phyloP scores from a whole-genome alignment of 208 protist genomes.

The Trypanosomatidae sp. region DNA sequence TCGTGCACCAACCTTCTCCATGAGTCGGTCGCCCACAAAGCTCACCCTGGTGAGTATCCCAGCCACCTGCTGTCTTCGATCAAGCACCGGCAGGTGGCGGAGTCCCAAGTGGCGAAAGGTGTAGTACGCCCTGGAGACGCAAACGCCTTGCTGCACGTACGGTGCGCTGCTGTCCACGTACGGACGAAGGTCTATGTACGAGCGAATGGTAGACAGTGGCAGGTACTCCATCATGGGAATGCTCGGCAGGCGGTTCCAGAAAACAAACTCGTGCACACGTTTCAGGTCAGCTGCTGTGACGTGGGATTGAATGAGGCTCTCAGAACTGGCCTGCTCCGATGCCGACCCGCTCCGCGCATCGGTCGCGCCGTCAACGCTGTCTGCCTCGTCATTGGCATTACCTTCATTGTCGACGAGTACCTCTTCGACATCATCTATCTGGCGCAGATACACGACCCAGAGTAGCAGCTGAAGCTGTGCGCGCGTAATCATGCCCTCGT shows the following conservation, averaged over 20 bases:
- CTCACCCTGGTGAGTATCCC: slow-evolving; percentile 84
- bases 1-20: slow-evolving; percentile 37
- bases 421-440: slow-evolving; percentile 27
- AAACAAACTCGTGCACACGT: slow-evolving; percentile 52
- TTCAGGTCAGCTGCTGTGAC: slow-evolving; percentile 42
- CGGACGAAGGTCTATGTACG: slow-evolving; percentile 46
- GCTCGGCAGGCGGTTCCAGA: slow-evolving; percentile 44
- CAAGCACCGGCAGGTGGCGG: slow-evolving; percentile 78
- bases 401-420: slow-evolving; percentile 12
- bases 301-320: slow-evolving; percentile 15
- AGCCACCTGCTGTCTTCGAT: slow-evolving; percentile 52
- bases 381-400: background rate
- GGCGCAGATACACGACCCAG: slow-evolving; percentile 58
- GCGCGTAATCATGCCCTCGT: slow-evolving; percentile 50
- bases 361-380: background rate
- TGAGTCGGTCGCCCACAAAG: slow-evolving; percentile 60
- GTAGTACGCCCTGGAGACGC: slow-evolving; percentile 68
- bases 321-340: background rate
- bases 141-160: slow-evolving; percentile 57
- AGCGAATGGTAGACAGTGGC: slow-evolving; percentile 18
- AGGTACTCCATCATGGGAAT: slow-evolving; percentile 38
- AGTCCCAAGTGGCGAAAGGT: slow-evolving; percentile 79
- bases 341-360: background rate
- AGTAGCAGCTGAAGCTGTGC: slow-evolving; percentile 55
- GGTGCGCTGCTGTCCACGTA: slow-evolving; percentile 67